phyloP scores from a whole-genome alignment of 129 eudicot genomes.

The Heracleum sosnowskyi region DNA sequence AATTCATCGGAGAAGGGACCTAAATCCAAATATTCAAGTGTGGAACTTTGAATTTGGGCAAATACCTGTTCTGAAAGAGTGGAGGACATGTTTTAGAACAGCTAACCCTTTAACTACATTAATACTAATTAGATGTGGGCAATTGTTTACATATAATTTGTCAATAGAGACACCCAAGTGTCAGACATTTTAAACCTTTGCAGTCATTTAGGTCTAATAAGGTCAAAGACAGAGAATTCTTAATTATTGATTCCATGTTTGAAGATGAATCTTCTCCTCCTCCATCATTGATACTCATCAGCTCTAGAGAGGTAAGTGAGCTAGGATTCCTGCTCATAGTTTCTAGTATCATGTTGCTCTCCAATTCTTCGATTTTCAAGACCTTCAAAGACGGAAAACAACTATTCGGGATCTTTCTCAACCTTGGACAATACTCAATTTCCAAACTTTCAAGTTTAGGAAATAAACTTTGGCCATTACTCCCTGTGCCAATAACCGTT shows the following conservation, averaged over 20 bases:
- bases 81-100: too few species aligned
- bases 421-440: neutral
- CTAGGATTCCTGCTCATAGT: neutral
- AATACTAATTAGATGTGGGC: neutral
- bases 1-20: neutral
- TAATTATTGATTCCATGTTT: neutral
- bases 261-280: neutral
- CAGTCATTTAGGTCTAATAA: neutral
- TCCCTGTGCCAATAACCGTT: neutral
- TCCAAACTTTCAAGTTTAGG: constrained; percentile 5
- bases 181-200: neutral
- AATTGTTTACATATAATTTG: accelerated
- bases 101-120: too few species aligned
- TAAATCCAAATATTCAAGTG: too few species aligned
- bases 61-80: too few species aligned
- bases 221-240: neutral
- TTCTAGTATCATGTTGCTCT: neutral
- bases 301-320: neutral
- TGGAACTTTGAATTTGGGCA: too few species aligned
- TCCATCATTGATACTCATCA: neutral
- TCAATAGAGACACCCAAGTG: neutral
- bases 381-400: neutral
- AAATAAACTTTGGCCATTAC: too few species aligned
- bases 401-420: neutral
- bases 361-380: neutral